Base-by-base conservation (phyloP, 2,329 filamentous ascomycete species). In the Clarireedia hainanense region DNA sequence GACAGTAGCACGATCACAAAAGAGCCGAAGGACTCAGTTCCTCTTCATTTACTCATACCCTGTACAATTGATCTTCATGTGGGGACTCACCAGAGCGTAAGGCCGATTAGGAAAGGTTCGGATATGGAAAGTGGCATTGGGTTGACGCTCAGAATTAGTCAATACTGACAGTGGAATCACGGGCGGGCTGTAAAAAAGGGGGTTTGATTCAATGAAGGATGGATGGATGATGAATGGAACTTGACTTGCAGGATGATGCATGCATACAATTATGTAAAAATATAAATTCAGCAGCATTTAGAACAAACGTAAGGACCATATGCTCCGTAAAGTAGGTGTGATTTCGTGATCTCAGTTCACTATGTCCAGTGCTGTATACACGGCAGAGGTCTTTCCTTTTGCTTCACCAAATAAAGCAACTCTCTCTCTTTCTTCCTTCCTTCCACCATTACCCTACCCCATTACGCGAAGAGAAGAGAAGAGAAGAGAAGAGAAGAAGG, bases 41-140 rank as follows among this genome's bases (percentile, higher is more conserved):
- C 78, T 96, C 63, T 95, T 95, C 72, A 79, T 91, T 64, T 96
- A 99, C 74, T 92, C 91, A 46, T 99, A 97, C 72, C 77, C 95
- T 55, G 86, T 97, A 56, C 94, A 99, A 75, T 81, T 97, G 63
- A 76, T 91, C 55, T 95, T 97, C 72, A 99, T 97, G 91, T 94
- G 92, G 85, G 78, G 84, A 67, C 72, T 89, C 60, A 87, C 67
- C 23, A 56, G 59, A 43, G 57, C 61, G n/a, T 66, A 43, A 63
- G 17, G 23, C 10, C 14, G 30, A 34, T 12, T 10, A 27, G 30
- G 17, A 34, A 26, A 34, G 47, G 37, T 24, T 54, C 24, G 20
- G 27, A 20, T 6, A 50, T 50, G 24, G 48, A 52, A 40, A 47
- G 14, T 17, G 4, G 27, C 47, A 26, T 39, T 7, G 23, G 43